These are phyloP conservation scores for Sindora glabra DNA, from an alignment of 306 rosid species.

Conservation along the genomic window DNA sequence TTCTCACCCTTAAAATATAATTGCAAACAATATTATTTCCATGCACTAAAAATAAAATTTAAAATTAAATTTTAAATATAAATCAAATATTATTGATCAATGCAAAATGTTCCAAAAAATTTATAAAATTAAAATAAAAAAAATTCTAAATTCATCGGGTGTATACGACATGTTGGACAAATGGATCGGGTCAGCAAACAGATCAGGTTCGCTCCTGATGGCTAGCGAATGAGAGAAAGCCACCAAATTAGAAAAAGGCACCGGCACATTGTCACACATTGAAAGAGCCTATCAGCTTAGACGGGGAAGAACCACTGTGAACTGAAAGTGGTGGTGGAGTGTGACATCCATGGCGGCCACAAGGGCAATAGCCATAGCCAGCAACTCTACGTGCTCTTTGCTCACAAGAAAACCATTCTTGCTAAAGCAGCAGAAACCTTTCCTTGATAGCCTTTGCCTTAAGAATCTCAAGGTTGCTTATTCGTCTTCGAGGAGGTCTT, in stretches of 20 bases:
- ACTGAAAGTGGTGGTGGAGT: no score
- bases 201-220: not conserved
- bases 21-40: no score
- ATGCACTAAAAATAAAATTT: no score
- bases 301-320: no score
- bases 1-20: no score
- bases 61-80: no score
- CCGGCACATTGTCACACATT: no score
- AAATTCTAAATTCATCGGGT: no score
- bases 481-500: conserved; percentile 28
- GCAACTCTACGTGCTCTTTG: conserved; percentile 36
- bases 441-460: conserved; percentile 16
- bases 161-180: no score
- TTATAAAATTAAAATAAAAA: no score
- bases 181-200: not conserved
- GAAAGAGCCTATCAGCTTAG: not conserved
- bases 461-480: conserved; percentile 26
- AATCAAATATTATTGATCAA: no score
- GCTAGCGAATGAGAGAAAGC: not conserved
- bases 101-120: no score
- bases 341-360: conserved; percentile 62
- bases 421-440: conserved; percentile 17
- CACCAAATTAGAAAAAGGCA: not conserved
- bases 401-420: conserved; percentile 32
- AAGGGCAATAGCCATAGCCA: conserved; percentile 54